A percentile compares a stretch with the other conserved stretches of the same genome.
Evolutionary conservation across 371 early-diverging fungal species (phyloP).

Genomic region (Chytridium lagenaria): DNA sequence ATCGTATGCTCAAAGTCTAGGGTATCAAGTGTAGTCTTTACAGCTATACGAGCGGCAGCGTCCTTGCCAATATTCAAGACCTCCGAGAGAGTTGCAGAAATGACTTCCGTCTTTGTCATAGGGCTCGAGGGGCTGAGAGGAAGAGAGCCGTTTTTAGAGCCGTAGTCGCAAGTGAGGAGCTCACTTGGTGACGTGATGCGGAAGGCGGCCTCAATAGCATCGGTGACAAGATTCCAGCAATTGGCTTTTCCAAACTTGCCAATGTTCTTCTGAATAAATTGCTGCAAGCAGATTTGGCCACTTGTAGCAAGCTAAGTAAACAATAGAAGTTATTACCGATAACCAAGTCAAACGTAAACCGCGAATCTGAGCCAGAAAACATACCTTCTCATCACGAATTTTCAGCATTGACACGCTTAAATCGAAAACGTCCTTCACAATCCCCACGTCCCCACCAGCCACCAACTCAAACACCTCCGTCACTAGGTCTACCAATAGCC

Average conservation of each 20-base stretch:
- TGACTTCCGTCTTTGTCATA: not conserved
- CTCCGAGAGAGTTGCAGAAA: constrained; percentile 27
- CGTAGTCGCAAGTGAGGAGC: constrained; percentile 47
- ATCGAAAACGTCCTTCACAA: constrained; percentile 9
- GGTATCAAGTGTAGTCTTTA: constrained; percentile 43
- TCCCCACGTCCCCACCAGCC: constrained; percentile 19
- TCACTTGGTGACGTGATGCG: constrained; percentile 50
- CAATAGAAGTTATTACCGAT: too few species aligned
- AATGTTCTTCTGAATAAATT: constrained; percentile 51
- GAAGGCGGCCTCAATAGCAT: constrained; percentile 51
- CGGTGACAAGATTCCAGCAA: constrained; percentile 48
- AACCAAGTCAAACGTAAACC: too few species aligned
- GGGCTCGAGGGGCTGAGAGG: constrained; percentile 3
- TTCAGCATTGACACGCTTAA: constrained; percentile 33
- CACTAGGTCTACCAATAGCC: constrained; percentile 50
- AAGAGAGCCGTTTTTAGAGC: constrained; percentile 9
- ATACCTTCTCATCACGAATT: constrained; percentile 30
- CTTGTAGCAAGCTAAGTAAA: constrained; percentile 51
- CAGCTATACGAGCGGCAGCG: constrained; percentile 34
- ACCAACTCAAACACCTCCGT: constrained; percentile 45
- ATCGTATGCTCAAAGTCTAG: constrained; percentile 59
- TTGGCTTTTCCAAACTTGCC: constrained; percentile 36
- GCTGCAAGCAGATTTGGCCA: constrained; percentile 59
- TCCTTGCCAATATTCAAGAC: constrained; percentile 38
- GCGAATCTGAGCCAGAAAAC: not conserved